These are phyloP conservation scores for Rhodotorula sphaerocarpa DNA, from an alignment of 768 basidiomycete species.

Conservation along the genomic window DNA sequence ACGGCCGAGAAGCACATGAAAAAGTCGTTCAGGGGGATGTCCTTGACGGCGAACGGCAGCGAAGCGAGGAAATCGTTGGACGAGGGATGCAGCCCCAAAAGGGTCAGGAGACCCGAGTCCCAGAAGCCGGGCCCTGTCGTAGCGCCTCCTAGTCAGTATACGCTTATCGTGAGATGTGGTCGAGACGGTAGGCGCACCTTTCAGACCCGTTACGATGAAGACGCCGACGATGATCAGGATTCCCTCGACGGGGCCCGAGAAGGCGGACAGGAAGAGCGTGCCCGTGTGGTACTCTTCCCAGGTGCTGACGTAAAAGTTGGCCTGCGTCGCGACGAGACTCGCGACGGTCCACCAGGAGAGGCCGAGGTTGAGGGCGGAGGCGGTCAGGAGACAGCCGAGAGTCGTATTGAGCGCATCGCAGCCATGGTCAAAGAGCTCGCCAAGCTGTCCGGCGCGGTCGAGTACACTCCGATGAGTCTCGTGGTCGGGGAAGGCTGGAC, in stretches of 20 bases:
- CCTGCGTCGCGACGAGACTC: conserved; percentile 65
- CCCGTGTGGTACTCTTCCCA: conserved; percentile 89
- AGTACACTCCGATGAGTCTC: accelerated
- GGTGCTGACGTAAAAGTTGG: conserved; percentile 72
- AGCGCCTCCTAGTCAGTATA: background rate
- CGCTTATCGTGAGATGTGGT: too few relatives aligned
- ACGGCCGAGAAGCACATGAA: conserved; percentile 76
- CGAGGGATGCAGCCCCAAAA: conserved; percentile 48
- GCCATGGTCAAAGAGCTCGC: conserved; percentile 98
- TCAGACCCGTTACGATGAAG: conserved; percentile 65
- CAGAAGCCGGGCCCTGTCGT: conserved; percentile 71
- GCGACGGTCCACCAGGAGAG: conserved; percentile 96
- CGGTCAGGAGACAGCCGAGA: conserved; percentile 72
- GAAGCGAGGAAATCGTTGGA: conserved; percentile 48
- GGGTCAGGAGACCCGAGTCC: conserved; percentile 61
- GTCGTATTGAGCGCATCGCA: conserved; percentile 78
- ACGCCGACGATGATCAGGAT: conserved; percentile 75
- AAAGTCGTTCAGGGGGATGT: conserved; percentile 68
- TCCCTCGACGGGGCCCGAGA: conserved; percentile 94
- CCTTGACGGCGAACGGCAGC: conserved; percentile 48
- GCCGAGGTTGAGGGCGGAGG: conserved; percentile 79
- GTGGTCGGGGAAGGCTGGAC: background rate
- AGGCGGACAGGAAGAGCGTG: conserved; percentile 78
- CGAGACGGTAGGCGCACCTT: conserved; percentile 51
- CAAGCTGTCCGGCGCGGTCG: conserved; percentile 47